Conservation (phyloP, 495 filamentous ascomycete species). For the Tuber borchii region DNA sequence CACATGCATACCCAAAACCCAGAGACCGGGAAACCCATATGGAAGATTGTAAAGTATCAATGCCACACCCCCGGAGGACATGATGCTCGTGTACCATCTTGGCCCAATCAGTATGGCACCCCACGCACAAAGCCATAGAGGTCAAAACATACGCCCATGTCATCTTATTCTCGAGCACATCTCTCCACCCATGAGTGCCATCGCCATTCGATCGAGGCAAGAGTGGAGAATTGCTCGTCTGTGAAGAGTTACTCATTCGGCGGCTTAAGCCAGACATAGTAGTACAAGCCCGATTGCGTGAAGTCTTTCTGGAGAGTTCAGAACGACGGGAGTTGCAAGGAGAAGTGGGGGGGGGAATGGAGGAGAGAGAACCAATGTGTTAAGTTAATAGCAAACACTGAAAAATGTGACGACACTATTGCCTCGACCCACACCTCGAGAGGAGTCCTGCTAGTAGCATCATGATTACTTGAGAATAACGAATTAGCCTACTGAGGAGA, state of each 20-base stretch:
- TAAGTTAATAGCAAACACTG: neutral
- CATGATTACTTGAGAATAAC: neutral
- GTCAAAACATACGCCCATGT: slow-evolving; percentile 39
- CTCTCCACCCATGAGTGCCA: slow-evolving; percentile 32
- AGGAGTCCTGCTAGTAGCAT: neutral
- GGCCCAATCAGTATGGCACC: slow-evolving; percentile 13
- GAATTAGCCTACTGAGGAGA: neutral
- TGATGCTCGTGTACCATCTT: slow-evolving; percentile 38
- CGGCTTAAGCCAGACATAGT: slow-evolving; percentile 7
- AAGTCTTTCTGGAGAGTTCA: neutral
- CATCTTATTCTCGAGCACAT: slow-evolving; percentile 41
- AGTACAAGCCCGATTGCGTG: neutral
- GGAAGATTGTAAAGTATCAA: slow-evolving; percentile 34
- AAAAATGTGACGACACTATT: neutral
- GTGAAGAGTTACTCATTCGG: slow-evolving; percentile 21
- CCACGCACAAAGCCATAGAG: neutral
- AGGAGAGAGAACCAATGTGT: neutral
- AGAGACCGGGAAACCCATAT: slow-evolving; percentile 28
- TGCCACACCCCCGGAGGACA: slow-evolving; percentile 35
- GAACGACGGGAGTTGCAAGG: neutral
- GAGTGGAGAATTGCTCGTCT: slow-evolving; percentile 24
- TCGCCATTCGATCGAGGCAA: slow-evolving; percentile 21
- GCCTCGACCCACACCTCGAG: neutral
- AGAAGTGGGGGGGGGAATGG: neutral
- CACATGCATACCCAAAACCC: slow-evolving; percentile 32